Evolutionary conservation across 139 green algal genomes (phyloP).

Genomic region (Mesostigma viride): DNA sequence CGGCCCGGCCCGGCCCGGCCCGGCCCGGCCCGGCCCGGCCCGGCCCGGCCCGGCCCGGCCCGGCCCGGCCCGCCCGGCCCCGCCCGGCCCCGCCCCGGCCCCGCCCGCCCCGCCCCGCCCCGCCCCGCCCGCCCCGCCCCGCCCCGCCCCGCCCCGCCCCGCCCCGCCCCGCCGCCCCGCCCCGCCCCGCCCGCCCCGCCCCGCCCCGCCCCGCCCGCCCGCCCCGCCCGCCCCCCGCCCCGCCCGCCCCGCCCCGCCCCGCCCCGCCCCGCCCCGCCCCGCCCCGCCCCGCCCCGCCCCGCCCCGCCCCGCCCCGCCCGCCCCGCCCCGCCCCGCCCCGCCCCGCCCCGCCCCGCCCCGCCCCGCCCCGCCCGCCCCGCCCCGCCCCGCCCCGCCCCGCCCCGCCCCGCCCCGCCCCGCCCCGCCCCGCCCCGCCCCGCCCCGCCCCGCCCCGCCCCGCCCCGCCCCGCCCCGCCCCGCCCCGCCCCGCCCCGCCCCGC

Average conservation of each 20-base stretch:
- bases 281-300: not conserved
- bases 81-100: not conserved
- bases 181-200: not conserved
- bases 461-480: too few relatives aligned
- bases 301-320: not conserved
- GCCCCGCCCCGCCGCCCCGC: slow-evolving; percentile 1
- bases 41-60: not conserved
- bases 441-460: too few relatives aligned
- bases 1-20: too few relatives aligned
- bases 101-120: not conserved
- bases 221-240: not conserved
- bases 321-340: too few relatives aligned
- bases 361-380: too few relatives aligned
- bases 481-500: too few relatives aligned
- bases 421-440: too few relatives aligned
- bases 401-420: too few relatives aligned
- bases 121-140: not conserved
- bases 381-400: too few relatives aligned
- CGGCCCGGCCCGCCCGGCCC: not conserved
- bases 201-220: not conserved
- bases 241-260: not conserved
- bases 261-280: not conserved
- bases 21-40: too few relatives aligned
- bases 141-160: not conserved
- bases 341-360: too few relatives aligned